Evolutionary conservation across 352 stramenopile genomes (phyloP).

Genomic region (Pythium volutum): DNA sequence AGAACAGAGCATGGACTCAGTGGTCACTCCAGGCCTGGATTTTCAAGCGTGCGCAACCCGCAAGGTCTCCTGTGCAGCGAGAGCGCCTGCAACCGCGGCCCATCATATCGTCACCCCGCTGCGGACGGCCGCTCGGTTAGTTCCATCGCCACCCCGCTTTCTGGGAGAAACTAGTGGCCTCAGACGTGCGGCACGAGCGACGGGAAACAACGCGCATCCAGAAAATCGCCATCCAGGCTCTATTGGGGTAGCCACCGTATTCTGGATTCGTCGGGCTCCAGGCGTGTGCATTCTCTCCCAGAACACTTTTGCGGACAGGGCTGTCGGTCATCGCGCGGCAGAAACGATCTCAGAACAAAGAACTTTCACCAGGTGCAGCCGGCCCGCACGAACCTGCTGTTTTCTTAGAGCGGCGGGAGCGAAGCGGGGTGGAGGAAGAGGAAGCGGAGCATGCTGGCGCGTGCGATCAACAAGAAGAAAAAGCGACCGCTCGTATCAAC

Average conservation of each 20-base stretch:
- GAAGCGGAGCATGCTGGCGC: constrained; percentile 15
- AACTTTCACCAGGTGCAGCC: background rate
- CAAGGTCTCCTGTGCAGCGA: background rate
- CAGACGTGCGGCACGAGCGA: constrained; percentile 2
- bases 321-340: background rate
- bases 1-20: background rate
- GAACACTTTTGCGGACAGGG: constrained; percentile 4
- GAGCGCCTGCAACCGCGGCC: background rate
- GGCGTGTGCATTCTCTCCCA: background rate
- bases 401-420: background rate
- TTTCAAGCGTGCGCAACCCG: background rate
- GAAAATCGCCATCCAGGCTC: background rate
- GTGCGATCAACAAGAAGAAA: constrained; percentile 23
- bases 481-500: constrained; percentile 19
- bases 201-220: background rate
- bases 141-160: background rate
- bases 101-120: too few relatives aligned
- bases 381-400: constrained; percentile 7
- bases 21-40: background rate
- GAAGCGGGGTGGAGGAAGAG: background rate
- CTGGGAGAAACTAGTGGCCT: background rate
- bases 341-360: background rate
- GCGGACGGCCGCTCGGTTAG: background rate
- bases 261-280: background rate
- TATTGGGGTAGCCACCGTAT: background rate